A percentile compares a stretch with the other conserved stretches of the same genome.
Evolutionary conservation across 1,284 basidiomycete genomes (phyloP).

Genomic region (Rhizoctonia solani): DNA sequence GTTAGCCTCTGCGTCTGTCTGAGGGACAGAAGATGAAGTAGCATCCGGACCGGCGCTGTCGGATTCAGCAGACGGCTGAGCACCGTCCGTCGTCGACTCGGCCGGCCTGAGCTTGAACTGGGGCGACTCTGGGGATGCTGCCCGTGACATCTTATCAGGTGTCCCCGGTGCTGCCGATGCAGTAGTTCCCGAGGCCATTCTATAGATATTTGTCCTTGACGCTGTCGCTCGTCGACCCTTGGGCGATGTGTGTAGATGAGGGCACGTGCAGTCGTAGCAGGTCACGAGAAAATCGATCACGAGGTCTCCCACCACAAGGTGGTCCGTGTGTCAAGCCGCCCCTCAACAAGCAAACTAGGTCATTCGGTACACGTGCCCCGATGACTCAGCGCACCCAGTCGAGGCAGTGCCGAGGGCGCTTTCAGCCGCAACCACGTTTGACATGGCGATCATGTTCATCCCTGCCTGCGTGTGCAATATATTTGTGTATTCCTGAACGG

Average conservation of each 20-base stretch:
- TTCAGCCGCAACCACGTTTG: no score
- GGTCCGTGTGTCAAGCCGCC: constrained; percentile 6
- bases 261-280: constrained; percentile 23
- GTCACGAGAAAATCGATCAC: constrained; percentile 29
- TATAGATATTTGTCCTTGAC: not conserved
- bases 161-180: constrained; percentile 16
- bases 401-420: no score
- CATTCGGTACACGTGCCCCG: no score
- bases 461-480: no score
- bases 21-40: not conserved
- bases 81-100: constrained; percentile 3
- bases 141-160: constrained; percentile 17
- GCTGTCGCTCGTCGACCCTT: not conserved
- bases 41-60: not conserved
- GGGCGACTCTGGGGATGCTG: constrained; percentile 15
- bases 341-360: not conserved
- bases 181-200: not conserved
- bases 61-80: not conserved
- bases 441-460: no score
- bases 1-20: not conserved
- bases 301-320: constrained; percentile 16
- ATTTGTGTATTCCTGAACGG: no score
- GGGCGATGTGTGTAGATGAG: constrained; percentile 20
- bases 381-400: no score
- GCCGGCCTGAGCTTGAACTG: constrained; percentile 27